Conservation (phyloP, 139 green algal species). For the Volvox reticuliferus region DNA sequence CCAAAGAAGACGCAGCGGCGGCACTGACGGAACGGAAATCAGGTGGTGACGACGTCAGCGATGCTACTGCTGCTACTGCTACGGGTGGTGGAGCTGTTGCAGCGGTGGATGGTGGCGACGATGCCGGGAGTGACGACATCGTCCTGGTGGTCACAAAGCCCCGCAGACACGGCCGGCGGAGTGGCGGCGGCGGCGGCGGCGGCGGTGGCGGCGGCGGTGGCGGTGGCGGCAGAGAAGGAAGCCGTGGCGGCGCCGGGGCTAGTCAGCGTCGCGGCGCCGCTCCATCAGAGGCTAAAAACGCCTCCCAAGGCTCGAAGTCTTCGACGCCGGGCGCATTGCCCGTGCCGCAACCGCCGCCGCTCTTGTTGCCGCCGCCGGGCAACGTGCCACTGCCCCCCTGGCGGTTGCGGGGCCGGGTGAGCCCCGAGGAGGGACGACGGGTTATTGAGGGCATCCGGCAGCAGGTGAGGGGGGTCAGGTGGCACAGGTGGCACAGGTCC, state of each 20-base stretch:
- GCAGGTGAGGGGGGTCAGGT: constrained; percentile 6
- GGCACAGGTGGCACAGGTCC: too few species aligned
- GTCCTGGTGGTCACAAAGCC: not conserved
- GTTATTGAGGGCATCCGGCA: constrained; percentile 41
- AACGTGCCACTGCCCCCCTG: not conserved
- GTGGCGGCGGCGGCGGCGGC: not conserved
- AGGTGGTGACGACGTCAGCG: not conserved
- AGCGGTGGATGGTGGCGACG: not conserved
- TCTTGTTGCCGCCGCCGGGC: not conserved
- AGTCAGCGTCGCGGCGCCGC: not conserved
- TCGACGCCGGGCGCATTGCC: not conserved
- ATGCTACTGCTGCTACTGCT: too few species aligned
- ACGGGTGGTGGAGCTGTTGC: too few species aligned
- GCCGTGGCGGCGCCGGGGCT: not conserved
- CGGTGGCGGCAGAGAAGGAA: not conserved
- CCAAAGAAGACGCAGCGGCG: not conserved
- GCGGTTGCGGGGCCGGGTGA: constrained; percentile 8
- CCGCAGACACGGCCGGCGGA: not conserved
- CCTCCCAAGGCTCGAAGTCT: not conserved
- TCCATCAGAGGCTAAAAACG: too few species aligned
- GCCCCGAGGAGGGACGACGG: not conserved
- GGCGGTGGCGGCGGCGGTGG: not conserved
- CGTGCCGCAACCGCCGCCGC: not conserved
- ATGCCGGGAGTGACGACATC: not conserved
- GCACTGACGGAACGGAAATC: not conserved